Evolutionary conservation across 2,329 filamentous ascomycete species (phyloP).

Genomic region (Plectosphaerella cucumerina): DNA sequence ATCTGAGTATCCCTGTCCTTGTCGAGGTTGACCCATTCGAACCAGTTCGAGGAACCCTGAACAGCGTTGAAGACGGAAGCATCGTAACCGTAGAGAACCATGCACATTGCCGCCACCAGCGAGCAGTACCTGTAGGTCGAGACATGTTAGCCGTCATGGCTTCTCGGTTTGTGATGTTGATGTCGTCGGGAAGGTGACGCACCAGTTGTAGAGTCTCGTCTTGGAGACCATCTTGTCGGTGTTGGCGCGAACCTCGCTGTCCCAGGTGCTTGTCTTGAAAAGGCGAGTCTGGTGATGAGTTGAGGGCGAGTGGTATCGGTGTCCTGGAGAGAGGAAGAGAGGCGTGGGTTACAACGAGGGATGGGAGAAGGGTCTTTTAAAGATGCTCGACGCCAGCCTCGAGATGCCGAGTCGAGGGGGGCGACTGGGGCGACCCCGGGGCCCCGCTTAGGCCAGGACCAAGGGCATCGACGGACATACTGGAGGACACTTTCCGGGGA

Average conservation of each 20-base stretch:
- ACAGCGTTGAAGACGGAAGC: slow-evolving; percentile 71
- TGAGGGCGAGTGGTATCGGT: background rate
- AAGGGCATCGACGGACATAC: slow-evolving; percentile 1
- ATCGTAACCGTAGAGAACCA: slow-evolving; percentile 74
- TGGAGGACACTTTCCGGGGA: slow-evolving; percentile 1
- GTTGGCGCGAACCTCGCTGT: slow-evolving; percentile 1
- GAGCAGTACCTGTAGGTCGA: slow-evolving; percentile 54
- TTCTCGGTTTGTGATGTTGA: background rate
- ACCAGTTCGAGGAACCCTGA: slow-evolving; percentile 64
- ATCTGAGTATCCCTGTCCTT: slow-evolving; percentile 37
- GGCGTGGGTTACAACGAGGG: background rate
- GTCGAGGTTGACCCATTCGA: slow-evolving; percentile 55
- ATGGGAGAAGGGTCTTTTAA: slow-evolving; percentile 3
- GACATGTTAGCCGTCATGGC: slow-evolving; percentile 2
- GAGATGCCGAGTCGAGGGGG: background rate
- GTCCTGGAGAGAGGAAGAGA: background rate
- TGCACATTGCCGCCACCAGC: slow-evolving; percentile 66
- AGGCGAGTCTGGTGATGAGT: background rate
- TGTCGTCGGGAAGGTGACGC: slow-evolving; percentile 6
- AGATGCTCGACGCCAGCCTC: background rate
- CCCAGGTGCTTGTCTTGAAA: background rate
- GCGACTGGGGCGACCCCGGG: background rate
- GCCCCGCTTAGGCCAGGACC: background rate
- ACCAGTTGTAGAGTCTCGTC: slow-evolving; percentile 43
- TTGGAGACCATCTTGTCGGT: slow-evolving; percentile 28